Conservation (phyloP, 179 eudicot species). For the Pouteria campechiana region DNA sequence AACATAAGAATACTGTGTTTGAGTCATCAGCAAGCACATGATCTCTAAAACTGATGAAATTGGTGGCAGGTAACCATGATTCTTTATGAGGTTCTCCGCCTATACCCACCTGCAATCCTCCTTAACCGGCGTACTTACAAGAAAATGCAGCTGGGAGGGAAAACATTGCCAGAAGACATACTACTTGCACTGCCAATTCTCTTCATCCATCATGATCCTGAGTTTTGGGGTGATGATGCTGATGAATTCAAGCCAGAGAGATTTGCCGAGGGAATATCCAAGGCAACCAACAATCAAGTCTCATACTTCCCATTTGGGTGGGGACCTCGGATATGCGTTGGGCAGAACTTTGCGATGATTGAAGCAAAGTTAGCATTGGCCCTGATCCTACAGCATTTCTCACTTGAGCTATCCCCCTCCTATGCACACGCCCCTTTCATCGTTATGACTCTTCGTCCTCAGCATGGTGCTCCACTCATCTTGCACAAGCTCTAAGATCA, state of each 20-base stretch:
- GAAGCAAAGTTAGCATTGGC: conserved; percentile 12
- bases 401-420: conserved; percentile 8
- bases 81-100: conserved; percentile 10
- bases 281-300: conserved; percentile 7
- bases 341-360: conserved; percentile 14
- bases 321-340: conserved; percentile 16
- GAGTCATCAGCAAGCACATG: too few species aligned
- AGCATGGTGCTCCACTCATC: conserved; percentile 10
- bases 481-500: too few species aligned
- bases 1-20: too few species aligned
- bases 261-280: conserved; percentile 9
- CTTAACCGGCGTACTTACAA: background rate
- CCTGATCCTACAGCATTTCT: conserved; percentile 7
- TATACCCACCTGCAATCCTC: conserved; percentile 5
- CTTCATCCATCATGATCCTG: conserved; percentile 8
- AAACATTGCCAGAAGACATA: conserved; percentile 2
- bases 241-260: conserved; percentile 13
- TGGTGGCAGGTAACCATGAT: conserved; percentile 13
- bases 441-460: conserved; percentile 11
- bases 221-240: conserved; percentile 13
- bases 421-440: conserved; percentile 11
- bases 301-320: conserved; percentile 12
- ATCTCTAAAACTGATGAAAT: too few species aligned
- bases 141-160: background rate
- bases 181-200: background rate